Conservation (phyloP, 495 filamentous ascomycete genomes). For the Penicillium silybi region DNA sequence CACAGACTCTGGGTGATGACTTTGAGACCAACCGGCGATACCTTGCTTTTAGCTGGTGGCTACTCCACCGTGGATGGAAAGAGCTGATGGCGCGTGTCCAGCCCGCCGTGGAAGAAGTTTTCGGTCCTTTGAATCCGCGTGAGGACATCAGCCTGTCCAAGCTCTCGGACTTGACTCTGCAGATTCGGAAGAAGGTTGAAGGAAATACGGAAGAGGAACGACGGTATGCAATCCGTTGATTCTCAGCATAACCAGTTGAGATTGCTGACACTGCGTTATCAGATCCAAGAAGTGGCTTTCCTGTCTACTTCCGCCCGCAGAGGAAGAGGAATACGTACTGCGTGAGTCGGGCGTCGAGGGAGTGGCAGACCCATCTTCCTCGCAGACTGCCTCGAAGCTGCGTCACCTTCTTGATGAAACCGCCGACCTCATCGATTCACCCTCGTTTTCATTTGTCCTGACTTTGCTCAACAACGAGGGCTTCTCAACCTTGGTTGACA, state of each 20-base stretch:
- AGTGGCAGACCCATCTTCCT: constrained; percentile 41
- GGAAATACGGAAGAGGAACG: constrained; percentile 62
- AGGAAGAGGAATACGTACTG: constrained; percentile 77
- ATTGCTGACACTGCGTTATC: not conserved
- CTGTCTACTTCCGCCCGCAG: constrained; percentile 73
- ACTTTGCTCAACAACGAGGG: constrained; percentile 81
- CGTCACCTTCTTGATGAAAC: constrained; percentile 93
- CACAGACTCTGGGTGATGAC: constrained; percentile 80
- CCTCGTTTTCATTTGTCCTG: constrained; percentile 76
- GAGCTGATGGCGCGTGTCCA: constrained; percentile 75
- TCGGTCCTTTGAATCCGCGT: constrained; percentile 78
- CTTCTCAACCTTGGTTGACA: constrained; percentile 76
- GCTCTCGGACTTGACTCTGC: constrained; percentile 71
- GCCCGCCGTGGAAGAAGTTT: constrained; percentile 75
- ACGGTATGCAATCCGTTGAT: constrained; percentile 41
- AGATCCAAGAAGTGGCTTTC: constrained; percentile 66
- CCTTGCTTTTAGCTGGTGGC: constrained; percentile 96
- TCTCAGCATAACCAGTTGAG: not conserved
- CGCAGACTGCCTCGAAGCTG: constrained; percentile 53
- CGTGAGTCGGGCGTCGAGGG: constrained; percentile 74
- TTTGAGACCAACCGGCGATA: constrained; percentile 93
- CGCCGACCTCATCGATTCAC: constrained; percentile 91
- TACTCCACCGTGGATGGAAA: constrained; percentile 87
- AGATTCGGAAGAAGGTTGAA: constrained; percentile 82
- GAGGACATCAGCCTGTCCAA: constrained; percentile 77